Percentiles rank a stretch among this genome's conserved stretches.
phyloP scores from a whole-genome alignment of 345 rosid species.

The Ricinus communis region DNA sequence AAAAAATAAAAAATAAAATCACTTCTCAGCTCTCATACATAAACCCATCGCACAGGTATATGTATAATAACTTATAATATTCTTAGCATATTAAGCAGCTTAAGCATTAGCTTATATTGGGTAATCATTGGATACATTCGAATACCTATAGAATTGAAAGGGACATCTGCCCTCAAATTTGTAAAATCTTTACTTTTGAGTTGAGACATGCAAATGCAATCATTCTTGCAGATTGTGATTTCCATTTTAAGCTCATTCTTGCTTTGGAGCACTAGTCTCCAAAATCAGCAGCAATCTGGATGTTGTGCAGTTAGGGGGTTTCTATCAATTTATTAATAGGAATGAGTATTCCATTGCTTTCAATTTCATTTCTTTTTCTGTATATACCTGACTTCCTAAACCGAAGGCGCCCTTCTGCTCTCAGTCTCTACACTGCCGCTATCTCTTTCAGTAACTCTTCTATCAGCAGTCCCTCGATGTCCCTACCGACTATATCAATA shows the following conservation, averaged over 20 bases:
- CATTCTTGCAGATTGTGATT: no score
- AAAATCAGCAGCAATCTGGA: neutral
- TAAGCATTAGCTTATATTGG: neutral
- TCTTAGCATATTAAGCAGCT: no score
- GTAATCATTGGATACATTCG: neutral
- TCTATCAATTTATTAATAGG: conserved; percentile 18
- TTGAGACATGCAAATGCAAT: no score
- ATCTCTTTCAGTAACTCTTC: conserved; percentile 66
- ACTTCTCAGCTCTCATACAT: no score
- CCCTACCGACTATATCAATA: conserved; percentile 62
- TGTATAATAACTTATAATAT: no score
- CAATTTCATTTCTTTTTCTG: conserved; percentile 23
- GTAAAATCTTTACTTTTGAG: no score
- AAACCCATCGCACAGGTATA: no score
- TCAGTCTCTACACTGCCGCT: conserved; percentile 34
- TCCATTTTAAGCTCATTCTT: neutral
- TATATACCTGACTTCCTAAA: conserved; percentile 28
- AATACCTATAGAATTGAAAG: neutral
- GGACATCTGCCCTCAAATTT: no score
- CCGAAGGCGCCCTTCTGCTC: conserved; percentile 9
- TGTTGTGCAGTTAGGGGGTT: conserved; percentile 1
- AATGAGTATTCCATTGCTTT: conserved; percentile 35
- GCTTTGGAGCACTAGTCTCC: neutral
- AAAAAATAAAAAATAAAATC: no score
- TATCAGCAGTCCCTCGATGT: conserved; percentile 60